A percentile compares a stretch with the other conserved stretches of the same genome.
phyloP scores from a whole-genome alignment of 768 basidiomycete genomes.

The Phlebiopsis flavidoalba region DNA sequence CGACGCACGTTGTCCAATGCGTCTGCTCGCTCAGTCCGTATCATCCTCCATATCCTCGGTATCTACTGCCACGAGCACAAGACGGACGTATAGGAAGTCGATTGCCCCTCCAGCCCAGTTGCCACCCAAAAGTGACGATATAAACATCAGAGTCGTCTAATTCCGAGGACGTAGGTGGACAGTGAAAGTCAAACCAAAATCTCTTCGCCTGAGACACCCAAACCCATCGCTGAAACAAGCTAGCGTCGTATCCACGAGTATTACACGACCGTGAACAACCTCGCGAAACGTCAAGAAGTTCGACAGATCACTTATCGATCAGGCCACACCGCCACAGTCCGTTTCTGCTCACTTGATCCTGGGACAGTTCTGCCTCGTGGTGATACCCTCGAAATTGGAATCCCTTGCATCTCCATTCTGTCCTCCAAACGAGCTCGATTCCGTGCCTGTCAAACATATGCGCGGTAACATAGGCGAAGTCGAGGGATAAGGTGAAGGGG shows the following conservation, averaged over 20 bases:
- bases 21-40: slow-evolving; percentile 24
- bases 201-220: not conserved
- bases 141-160: slow-evolving; percentile 13
- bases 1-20: slow-evolving; percentile 23
- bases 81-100: slow-evolving; percentile 12
- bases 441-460: slow-evolving; percentile 81
- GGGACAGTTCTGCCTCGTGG: slow-evolving; percentile 42
- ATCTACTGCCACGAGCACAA: slow-evolving; percentile 18
- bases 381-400: slow-evolving; percentile 77
- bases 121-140: slow-evolving; percentile 8
- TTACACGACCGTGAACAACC: slow-evolving; percentile 24
- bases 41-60: slow-evolving; percentile 13
- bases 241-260: slow-evolving; percentile 22
- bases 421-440: slow-evolving; percentile 78
- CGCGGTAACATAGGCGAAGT: slow-evolving; percentile 87
- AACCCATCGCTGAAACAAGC: slow-evolving; percentile 18
- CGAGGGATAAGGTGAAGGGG: slow-evolving; percentile 68
- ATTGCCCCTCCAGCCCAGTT: slow-evolving; percentile 10
- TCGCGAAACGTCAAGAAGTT: slow-evolving; percentile 32
- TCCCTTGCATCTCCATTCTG: slow-evolving; percentile 89
- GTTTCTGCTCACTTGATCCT: no score
- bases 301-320: slow-evolving; percentile 30
- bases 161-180: not conserved
- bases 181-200: not conserved
- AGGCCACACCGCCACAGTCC: slow-evolving; percentile 5